Evolutionary conservation across 768 basidiomycete species (phyloP).

Genomic region (Tricholoma sp.): DNA sequence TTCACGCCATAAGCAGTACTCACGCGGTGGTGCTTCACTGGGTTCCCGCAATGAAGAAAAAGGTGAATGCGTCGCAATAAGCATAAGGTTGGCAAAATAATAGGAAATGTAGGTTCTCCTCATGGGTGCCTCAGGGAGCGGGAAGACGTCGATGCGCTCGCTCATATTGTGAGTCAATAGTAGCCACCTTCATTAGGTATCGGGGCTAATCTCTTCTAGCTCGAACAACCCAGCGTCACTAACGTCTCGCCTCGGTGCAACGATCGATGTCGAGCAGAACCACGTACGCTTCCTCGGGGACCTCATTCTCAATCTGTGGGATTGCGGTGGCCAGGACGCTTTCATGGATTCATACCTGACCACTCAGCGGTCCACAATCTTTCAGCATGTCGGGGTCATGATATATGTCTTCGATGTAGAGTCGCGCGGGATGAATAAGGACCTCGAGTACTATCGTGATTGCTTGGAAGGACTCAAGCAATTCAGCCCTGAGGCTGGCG

Average conservation of each 20-base stretch:
- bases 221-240: conserved; percentile 92
- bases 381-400: conserved; percentile 93
- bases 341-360: conserved; percentile 98
- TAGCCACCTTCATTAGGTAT: conserved; percentile 3
- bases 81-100: conserved; percentile 9
- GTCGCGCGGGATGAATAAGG: conserved; percentile 75
- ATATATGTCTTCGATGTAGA: conserved; percentile 99
- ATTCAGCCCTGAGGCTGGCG: conserved; percentile 74
- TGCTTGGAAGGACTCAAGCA: conserved; percentile 80
- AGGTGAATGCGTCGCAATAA: conserved; percentile 33
- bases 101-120: conserved; percentile 72
- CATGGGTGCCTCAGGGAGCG: conserved; percentile 96
- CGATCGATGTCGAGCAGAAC: conserved; percentile 97
- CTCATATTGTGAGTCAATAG: conserved; percentile 83
- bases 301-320: conserved; percentile 95
- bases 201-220: conserved; percentile 34
- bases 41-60: conserved; percentile 51
- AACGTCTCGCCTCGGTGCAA: conserved; percentile 88
- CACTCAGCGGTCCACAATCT: conserved; percentile 88
- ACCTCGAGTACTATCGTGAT: conserved; percentile 88
- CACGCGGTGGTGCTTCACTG: conserved; percentile 4
- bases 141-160: conserved; percentile 97
- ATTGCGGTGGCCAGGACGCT: conserved; percentile 96
- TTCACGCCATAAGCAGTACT: neutral
- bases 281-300: conserved; percentile 96